Evolutionary conservation across 495 filamentous ascomycete genomes (phyloP).

Genomic region (Neurospora discreta): DNA sequence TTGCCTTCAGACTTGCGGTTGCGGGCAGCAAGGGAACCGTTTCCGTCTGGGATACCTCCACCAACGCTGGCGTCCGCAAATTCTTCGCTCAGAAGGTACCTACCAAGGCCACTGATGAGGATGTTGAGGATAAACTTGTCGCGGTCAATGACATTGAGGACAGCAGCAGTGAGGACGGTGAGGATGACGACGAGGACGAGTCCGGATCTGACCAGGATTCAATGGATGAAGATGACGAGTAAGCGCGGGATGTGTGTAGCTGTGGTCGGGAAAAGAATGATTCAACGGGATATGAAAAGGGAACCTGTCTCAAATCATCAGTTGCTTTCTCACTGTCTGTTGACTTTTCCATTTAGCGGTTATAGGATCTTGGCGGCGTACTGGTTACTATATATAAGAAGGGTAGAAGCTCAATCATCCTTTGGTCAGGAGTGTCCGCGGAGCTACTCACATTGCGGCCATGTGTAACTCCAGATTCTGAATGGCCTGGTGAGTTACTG

Average conservation of each 20-base stretch:
- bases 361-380: not conserved
- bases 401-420: not conserved
- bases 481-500: not conserved
- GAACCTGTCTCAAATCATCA: not conserved
- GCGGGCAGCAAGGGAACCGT: slow-evolving; percentile 91
- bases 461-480: not conserved
- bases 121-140: slow-evolving; percentile 66
- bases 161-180: slow-evolving; percentile 48
- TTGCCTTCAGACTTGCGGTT: slow-evolving; percentile 83
- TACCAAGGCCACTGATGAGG: slow-evolving; percentile 32
- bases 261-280: not conserved
- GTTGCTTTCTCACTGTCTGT: not conserved
- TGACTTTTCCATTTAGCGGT: not conserved
- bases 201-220: slow-evolving; percentile 73
- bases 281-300: not conserved
- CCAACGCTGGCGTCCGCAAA: slow-evolving; percentile 79
- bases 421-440: not conserved
- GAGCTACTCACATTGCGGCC: not conserved
- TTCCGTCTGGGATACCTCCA: slow-evolving; percentile 94
- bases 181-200: slow-evolving; percentile 41
- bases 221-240: slow-evolving; percentile 70
- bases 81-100: slow-evolving; percentile 68
- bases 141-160: slow-evolving; percentile 54
- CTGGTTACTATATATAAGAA: not conserved
- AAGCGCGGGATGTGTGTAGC: not conserved